A percentile compares a stretch with the other conserved stretches of the same genome.
Conservation (phyloP, 352 stramenopile species). For the Phytophthora hybrid region DNA sequence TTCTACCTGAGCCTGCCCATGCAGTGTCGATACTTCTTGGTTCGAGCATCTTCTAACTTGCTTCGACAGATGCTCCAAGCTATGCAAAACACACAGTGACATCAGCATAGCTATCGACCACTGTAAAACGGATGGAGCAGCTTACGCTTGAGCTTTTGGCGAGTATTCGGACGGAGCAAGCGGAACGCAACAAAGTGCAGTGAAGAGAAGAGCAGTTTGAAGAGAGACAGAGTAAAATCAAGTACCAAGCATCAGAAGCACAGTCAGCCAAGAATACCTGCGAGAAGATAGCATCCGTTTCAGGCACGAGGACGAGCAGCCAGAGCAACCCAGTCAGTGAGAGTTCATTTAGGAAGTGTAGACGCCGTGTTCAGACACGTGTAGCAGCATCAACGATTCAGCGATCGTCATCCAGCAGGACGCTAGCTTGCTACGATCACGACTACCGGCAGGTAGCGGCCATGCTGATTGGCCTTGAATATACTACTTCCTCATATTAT, state of each 20-base stretch:
- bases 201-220: neutral
- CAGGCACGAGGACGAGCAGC: neutral
- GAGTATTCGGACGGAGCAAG: conserved; percentile 6
- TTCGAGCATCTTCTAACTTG: conserved; percentile 48
- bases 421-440: too few relatives aligned
- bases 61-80: conserved; percentile 40
- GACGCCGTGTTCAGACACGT: too few relatives aligned
- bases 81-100: conserved; percentile 16
- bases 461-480: too few relatives aligned
- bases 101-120: neutral
- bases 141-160: conserved; percentile 43
- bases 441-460: too few relatives aligned
- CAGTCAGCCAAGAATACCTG: neutral
- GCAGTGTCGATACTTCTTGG: conserved; percentile 45
- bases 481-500: too few relatives aligned
- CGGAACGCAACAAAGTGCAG: neutral
- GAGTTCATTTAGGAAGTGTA: too few relatives aligned
- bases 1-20: conserved; percentile 58
- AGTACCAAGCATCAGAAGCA: neutral
- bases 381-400: too few relatives aligned
- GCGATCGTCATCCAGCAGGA: too few relatives aligned
- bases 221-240: neutral
- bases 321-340: too few relatives aligned
- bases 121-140: neutral
- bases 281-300: neutral